Percentiles rank a stretch among this genome's conserved stretches.
phyloP scores from a whole-genome alignment of 139 green algal genomes.

The Chlorella sp. region DNA sequence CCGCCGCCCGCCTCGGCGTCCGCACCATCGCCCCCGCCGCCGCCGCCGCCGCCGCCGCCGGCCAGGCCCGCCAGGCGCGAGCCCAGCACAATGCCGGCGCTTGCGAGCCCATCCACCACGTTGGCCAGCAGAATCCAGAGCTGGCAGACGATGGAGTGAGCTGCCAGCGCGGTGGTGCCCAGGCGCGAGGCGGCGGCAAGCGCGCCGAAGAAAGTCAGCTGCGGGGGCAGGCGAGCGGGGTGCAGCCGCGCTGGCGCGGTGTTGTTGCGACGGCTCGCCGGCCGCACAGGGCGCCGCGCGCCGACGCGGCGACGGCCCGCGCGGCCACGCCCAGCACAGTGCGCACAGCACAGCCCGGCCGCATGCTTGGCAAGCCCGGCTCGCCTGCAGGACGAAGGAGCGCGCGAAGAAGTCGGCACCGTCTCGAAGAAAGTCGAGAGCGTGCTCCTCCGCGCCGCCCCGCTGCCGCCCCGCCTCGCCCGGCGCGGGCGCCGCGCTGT shows the following conservation, averaged over 20 bases:
- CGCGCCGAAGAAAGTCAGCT: slow-evolving; percentile 57
- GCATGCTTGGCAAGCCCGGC: too few species aligned
- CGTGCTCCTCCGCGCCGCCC: too few species aligned
- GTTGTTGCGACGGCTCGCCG: slow-evolving; percentile 49
- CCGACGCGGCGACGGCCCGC: not conserved
- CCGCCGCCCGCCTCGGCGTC: not conserved
- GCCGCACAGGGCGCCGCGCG: slow-evolving; percentile 5
- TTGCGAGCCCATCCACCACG: slow-evolving; percentile 65
- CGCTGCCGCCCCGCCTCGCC: too few species aligned
- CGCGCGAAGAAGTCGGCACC: too few species aligned
- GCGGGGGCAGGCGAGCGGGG: slow-evolving; percentile 42
- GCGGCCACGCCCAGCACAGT: not conserved
- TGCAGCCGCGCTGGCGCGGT: too few species aligned
- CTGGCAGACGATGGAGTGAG: slow-evolving; percentile 56
- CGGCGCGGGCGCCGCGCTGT: too few species aligned
- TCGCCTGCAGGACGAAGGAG: too few species aligned
- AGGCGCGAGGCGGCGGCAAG: slow-evolving; percentile 41
- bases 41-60: not conserved
- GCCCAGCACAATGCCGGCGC: slow-evolving; percentile 64
- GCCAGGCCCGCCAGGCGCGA: slow-evolving; percentile 25
- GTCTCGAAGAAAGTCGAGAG: too few species aligned
- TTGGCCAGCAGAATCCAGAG: slow-evolving; percentile 67
- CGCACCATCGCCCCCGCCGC: not conserved
- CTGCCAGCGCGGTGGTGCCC: slow-evolving; percentile 52
- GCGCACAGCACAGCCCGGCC: not conserved